Base-by-base conservation (phyloP, 805 yeast genomes). In the Ogataea siamensis region DNA sequence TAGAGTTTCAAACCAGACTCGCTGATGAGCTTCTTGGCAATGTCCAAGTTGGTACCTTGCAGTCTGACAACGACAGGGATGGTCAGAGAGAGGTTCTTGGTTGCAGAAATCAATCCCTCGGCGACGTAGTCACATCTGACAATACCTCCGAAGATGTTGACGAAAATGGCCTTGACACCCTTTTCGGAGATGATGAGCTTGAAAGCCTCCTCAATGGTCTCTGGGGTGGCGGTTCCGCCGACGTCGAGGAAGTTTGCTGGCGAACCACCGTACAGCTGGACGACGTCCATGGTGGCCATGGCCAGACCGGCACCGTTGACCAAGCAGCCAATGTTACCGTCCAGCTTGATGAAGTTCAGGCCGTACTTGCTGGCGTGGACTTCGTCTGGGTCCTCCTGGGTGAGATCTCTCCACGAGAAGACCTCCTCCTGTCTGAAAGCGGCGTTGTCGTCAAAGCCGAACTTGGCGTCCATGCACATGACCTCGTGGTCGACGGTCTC, bases 291-390 rank as follows among this genome's bases (percentile, higher is more conserved):
- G 51, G 99, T 93, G 56, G 99, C 99, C 99, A 93, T 93, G 58
- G 99, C 99, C 64, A 93, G 78, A 68, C 99, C 99, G 43, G 99
- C 99, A 74, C 99, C 99, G 69, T 93, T 93, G 65, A 93, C 99
- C 48, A 93, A 76, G 74, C 96, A 91, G 57, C 99, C 99, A 62
- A 93, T 91, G 76, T 88, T 87, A 69, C 99, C 99, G 62, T 91
- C 94, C 63, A 93, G 81, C 74, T 93, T 93, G 73, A 93, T 94
- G 68, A 91, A 93, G 74, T 93, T 93, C 60, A 93, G 78, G 57
- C 88, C 93, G 60, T 79, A 83, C 66, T 87, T 70, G 57, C 93
- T 73, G 47, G 99, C 99, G 66, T 77, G 83, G 54, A 87, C 87
- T 71, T 91, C 99, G 68, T 91, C 93, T 36, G 96, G 89, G 68